phyloP scores from a whole-genome alignment of 129 eudicot genomes.

The Flaveria bidentis region DNA sequence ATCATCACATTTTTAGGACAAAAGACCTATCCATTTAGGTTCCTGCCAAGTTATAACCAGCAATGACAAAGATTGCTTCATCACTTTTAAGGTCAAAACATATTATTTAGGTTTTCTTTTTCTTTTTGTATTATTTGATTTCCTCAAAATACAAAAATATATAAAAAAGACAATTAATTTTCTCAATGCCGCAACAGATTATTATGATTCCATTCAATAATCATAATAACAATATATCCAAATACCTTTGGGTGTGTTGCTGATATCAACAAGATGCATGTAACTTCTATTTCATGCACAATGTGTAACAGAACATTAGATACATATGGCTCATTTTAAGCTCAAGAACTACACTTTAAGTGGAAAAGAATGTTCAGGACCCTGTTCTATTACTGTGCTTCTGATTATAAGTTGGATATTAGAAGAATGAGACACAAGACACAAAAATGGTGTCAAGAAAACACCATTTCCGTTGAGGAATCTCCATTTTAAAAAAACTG shows the following conservation, averaged over 20 bases:
- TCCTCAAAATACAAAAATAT: not conserved
- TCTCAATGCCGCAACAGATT: not conserved
- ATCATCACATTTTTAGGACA: slow-evolving; percentile 20
- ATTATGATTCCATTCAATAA: not conserved
- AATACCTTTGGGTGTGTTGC: not conserved
- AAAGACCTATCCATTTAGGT: slow-evolving; percentile 8
- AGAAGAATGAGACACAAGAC: slow-evolving; percentile 1
- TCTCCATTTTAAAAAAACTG: slow-evolving; percentile 41
- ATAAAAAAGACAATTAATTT: not conserved
- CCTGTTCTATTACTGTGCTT: slow-evolving; percentile 28
- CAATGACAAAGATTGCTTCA: slow-evolving; percentile 6
- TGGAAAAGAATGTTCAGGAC: slow-evolving; percentile 16
- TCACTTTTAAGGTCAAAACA: not conserved
- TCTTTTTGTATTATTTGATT: not conserved
- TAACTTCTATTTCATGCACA: slow-evolving; percentile 32
- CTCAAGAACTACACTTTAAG: slow-evolving; percentile 4
- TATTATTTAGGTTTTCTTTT: not conserved
- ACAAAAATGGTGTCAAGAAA: slow-evolving; percentile 7
- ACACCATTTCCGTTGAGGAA: not conserved
- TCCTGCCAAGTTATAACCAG: slow-evolving; percentile 8
- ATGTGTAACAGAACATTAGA: slow-evolving; percentile 7
- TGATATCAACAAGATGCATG: slow-evolving; percentile 22
- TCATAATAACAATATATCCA: not conserved
- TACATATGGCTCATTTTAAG: slow-evolving; percentile 18
- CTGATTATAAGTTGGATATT: slow-evolving; percentile 28